Base-by-base conservation (phyloP, 768 basidiomycete genomes). In the Collybia nuda region DNA sequence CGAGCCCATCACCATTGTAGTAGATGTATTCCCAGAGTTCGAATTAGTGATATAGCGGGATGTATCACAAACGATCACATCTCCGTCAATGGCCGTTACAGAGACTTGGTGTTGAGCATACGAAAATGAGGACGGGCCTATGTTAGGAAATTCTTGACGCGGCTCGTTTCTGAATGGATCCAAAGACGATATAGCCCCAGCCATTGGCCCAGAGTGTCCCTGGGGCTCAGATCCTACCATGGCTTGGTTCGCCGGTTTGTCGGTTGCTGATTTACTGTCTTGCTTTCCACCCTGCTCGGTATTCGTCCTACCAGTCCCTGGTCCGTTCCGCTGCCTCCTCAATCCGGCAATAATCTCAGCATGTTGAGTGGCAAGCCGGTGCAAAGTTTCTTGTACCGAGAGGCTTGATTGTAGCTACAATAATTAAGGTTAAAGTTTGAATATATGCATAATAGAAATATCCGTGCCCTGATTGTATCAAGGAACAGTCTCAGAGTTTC, bases 381-480 rank as follows among this genome's bases (percentile, higher is more conserved):
- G 18, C 17, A 45, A 19, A 21, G 29, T 14, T 15, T 60, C 63
- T 39, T 62, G 61, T 22, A 64, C 53, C 7, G 50, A 44, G 26
- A 64, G 61, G 37, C 40, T 55, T 5, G 63, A 61, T 40, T 18
- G 36, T 5, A 47, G 40, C 28, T 39, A 19, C 43, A 29, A 37
- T 29, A 23, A 28, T 44, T 19, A 7, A 17, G 22, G 12, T 39
- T 1, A 39, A 12, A 39, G n/a, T n/a, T n/a, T n/a, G 7, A 15
- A n/a, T 9, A n/a, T 9, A 2, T 21, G 19, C n/a, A 17, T 15
- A n/a, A n/a, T n/a, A n/a, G n/a, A n/a, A n/a, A n/a, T 6, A 56
- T 5, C 55, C 61, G 24, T 37, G 59, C 64, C 15, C 61, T 57
- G 23, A 66, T 64, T 21, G 60, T 51, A 40, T 62, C 62, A 39